These are phyloP conservation scores for Ramichloridium luteum DNA, from an alignment of 2,329 filamentous ascomycete genomes.

Conservation along the genomic window DNA sequence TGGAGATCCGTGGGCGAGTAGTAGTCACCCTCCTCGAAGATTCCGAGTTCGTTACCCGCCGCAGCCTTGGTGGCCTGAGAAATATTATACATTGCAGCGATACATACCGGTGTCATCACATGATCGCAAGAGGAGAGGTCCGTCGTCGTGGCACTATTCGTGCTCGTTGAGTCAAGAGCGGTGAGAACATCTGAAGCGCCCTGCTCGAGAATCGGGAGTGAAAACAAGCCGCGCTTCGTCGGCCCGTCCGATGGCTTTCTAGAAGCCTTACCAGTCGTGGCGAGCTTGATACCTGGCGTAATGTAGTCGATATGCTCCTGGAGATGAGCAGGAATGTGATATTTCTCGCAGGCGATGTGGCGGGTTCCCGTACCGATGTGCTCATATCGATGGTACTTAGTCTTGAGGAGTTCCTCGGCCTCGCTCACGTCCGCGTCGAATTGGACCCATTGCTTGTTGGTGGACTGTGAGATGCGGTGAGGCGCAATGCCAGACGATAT, in stretches of 20 bases:
- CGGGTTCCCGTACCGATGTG: constrained; percentile 39
- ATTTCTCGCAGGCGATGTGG: constrained; percentile 29
- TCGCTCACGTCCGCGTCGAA: constrained; percentile 31
- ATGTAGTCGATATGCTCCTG: constrained; percentile 44
- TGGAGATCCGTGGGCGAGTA: constrained; percentile 35
- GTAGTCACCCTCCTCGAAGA: constrained; percentile 34
- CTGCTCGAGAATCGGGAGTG: neutral
- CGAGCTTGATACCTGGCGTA: constrained; percentile 42
- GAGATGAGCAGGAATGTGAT: constrained; percentile 39
- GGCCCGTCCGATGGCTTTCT: constrained; percentile 9
- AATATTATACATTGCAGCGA: constrained; percentile 34
- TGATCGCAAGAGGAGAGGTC: too few species aligned
- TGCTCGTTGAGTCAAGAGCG: neutral
- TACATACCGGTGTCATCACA: constrained; percentile 34
- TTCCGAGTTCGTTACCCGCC: constrained; percentile 33
- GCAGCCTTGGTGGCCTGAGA: constrained; percentile 9
- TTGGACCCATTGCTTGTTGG: constrained; percentile 30
- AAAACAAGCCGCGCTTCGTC: constrained; percentile 6
- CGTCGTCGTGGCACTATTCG: too few species aligned
- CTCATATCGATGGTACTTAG: constrained; percentile 48
- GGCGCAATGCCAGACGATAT: constrained; percentile 21
- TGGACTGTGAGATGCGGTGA: constrained; percentile 25
- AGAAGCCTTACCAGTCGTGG: constrained; percentile 11
- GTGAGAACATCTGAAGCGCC: too few species aligned
- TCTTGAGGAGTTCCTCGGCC: constrained; percentile 29